These are phyloP conservation scores for Mortierella sp. DNA, from an alignment of 371 early-diverging fungal genomes.

Conservation along the genomic window DNA sequence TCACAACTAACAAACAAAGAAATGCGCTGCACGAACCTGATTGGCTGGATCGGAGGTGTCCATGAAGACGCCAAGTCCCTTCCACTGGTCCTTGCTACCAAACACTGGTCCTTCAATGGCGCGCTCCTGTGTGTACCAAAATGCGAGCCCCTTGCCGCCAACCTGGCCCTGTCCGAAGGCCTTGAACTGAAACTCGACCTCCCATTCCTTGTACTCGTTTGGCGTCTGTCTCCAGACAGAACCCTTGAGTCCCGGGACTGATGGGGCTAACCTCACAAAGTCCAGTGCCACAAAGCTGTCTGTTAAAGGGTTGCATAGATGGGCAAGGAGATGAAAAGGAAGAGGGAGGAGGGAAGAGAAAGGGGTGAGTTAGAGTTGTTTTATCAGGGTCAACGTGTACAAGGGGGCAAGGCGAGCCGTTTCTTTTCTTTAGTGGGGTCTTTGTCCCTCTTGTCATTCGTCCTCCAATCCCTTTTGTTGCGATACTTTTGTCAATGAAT, in stretches of 20 bases:
- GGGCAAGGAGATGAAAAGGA: not conserved
- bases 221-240: slow-evolving; percentile 77
- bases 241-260: slow-evolving; percentile 75
- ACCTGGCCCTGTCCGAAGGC: slow-evolving; percentile 73
- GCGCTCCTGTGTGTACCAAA: slow-evolving; percentile 86
- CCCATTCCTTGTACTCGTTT: slow-evolving; percentile 83
- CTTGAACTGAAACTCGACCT: slow-evolving; percentile 75
- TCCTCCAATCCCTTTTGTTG: too few species aligned
- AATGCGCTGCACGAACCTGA: slow-evolving; percentile 54
- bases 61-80: slow-evolving; percentile 78
- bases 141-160: slow-evolving; percentile 88
- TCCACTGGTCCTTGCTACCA: slow-evolving; percentile 81
- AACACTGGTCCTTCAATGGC: slow-evolving; percentile 75
- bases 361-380: slow-evolving; percentile 2
- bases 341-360: not conserved
- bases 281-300: slow-evolving; percentile 70
- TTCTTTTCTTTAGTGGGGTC: too few species aligned
- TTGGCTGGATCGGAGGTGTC: slow-evolving; percentile 73
- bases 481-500: too few species aligned
- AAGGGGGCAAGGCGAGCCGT: not conserved
- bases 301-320: slow-evolving; percentile 32
- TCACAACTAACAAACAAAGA: slow-evolving; percentile 6
- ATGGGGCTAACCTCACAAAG: slow-evolving; percentile 78
- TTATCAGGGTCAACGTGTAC: not conserved
- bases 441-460: too few species aligned